phyloP scores from a whole-genome alignment of 2,329 filamentous ascomycete genomes.

The Penicillium polonicum region DNA sequence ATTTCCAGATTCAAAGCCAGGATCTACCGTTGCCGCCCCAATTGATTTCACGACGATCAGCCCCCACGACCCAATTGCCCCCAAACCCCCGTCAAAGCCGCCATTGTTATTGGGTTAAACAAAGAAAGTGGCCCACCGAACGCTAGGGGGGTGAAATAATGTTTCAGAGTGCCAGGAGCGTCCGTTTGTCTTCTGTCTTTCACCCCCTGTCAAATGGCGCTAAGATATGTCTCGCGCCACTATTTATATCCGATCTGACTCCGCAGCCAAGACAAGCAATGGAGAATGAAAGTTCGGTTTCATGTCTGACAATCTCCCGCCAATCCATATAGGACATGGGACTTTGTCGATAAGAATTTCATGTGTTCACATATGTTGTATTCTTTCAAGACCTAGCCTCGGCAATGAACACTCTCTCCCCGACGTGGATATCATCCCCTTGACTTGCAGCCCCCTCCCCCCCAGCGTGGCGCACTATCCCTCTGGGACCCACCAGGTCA shows the following conservation, averaged over 20 bases:
- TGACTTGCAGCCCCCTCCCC: conserved; percentile 22
- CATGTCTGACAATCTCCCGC: conserved; percentile 14
- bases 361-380: background rate
- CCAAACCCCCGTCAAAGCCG: conserved; percentile 12
- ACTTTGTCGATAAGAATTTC: background rate
- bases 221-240: conserved; percentile 14
- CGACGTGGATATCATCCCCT: conserved; percentile 11
- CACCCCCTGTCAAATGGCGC: conserved; percentile 15
- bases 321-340: background rate
- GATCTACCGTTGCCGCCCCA: conserved; percentile 21
- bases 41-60: conserved; percentile 20
- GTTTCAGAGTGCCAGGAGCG: conserved; percentile 15
- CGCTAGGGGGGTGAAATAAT: conserved; percentile 21
- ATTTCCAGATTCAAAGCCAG: conserved; percentile 11
- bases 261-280: conserved; percentile 15
- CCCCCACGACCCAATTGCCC: conserved; percentile 14
- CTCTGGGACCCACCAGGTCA: conserved; percentile 22
- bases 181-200: conserved; percentile 2
- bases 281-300: conserved; percentile 1
- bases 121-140: conserved; percentile 11
- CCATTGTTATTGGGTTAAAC: conserved; percentile 17
- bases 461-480: conserved; percentile 23
- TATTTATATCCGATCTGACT: conserved; percentile 27
- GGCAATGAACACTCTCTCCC: background rate
- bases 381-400: background rate